Evolutionary conservation across 1,139 yeast species (phyloP).

Genomic region (Lodderomyces theae): DNA sequence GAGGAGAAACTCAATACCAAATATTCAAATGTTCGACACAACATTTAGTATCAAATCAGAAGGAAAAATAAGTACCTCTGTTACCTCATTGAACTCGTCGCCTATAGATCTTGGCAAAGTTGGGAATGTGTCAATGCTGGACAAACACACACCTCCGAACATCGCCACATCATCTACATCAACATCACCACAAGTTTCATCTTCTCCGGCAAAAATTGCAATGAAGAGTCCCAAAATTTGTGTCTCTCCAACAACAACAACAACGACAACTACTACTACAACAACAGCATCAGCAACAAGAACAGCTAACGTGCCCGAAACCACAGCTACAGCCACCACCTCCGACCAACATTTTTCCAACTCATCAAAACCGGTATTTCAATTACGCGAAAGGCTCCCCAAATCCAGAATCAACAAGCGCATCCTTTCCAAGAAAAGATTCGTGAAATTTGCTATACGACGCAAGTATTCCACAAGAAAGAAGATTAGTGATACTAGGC

Average conservation of each 20-base stretch:
- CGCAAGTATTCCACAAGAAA: constrained; percentile 30
- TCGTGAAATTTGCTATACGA: constrained; percentile 42
- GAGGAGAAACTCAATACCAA: neutral
- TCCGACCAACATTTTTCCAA: neutral
- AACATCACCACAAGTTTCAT: neutral
- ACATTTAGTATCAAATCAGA: neutral
- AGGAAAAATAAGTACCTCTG: neutral
- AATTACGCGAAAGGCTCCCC: constrained; percentile 17
- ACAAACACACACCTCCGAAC: too few species aligned
- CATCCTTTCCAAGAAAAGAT: constrained; percentile 20
- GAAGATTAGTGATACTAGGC: constrained; percentile 8
- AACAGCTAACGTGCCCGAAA: too few species aligned
- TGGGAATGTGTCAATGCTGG: neutral
- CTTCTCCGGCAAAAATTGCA: neutral
- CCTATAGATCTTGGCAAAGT: neutral
- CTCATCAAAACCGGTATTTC: constrained; percentile 8
- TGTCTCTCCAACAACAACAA: neutral
- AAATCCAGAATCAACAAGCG: constrained; percentile 24
- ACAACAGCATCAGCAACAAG: constrained; percentile 1
- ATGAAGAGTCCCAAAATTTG: neutral
- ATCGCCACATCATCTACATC: too few species aligned
- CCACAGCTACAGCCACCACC: too few species aligned
- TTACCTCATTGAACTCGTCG: neutral
- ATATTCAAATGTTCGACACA: neutral
- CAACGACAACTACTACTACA: constrained; percentile 2